phyloP scores from a whole-genome alignment of 164 flowering plant genomes.

The Sextonia rubra region DNA sequence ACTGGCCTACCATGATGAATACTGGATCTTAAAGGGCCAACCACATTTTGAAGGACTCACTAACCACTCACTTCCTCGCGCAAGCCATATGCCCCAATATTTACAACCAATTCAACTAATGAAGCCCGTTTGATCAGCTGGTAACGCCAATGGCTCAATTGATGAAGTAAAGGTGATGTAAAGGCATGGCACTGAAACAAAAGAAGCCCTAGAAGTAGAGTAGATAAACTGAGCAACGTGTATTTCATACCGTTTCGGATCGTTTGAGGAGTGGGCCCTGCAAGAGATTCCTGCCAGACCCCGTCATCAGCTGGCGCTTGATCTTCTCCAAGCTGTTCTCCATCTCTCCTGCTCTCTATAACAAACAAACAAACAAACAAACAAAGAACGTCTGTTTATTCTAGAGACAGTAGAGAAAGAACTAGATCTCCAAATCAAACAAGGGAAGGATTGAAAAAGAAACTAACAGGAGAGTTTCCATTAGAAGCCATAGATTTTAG shows the following conservation, averaged over 20 bases:
- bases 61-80: no score
- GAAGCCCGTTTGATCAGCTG: no score
- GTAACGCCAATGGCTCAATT: no score
- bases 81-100: no score
- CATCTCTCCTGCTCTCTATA: constrained; percentile 43
- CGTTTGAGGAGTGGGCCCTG: constrained; percentile 98
- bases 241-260: constrained; percentile 75
- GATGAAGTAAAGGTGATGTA: no score
- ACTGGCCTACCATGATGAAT: no score
- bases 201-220: neutral
- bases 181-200: neutral
- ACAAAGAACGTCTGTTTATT: neutral
- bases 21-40: no score
- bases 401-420: neutral
- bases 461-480: constrained; percentile 39
- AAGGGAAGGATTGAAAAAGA: neutral
- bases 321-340: constrained; percentile 94
- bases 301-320: constrained; percentile 81
- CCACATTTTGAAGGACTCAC: no score
- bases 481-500: constrained; percentile 50
- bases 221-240: neutral
- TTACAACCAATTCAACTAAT: no score
- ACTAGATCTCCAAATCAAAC: neutral
- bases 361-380: neutral
- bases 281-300: constrained; percentile 74